Base-by-base conservation (phyloP, 2,329 filamentous ascomycete species). In the Aureobasidium sp. region DNA sequence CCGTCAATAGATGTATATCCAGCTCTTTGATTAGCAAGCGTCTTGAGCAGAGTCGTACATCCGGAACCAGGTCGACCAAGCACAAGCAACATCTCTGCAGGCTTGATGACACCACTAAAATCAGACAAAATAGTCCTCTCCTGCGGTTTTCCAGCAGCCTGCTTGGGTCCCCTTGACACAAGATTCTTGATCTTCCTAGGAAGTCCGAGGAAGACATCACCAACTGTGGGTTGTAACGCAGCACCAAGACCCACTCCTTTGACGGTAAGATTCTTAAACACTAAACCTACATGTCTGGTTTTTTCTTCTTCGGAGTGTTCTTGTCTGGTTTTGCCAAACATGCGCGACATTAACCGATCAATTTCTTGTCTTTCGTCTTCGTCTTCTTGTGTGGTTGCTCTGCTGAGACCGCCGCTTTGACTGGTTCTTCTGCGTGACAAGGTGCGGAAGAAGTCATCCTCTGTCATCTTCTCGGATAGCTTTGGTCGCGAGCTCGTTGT, bases 41-140 rank as follows among this genome's bases (percentile, higher is more conserved):
- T 73, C 55, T 78, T 79, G 32, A 79, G 63, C 61, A 79, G 77
- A 0, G 75, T 75, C 0, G 77, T 79, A 59, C 77, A 79, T 32
- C 77, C 77, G 29, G 69, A 71, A 0, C 88, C 88, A 0, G 88
- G 88, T 57, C 83, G 79, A 19, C 88, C 88, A 6, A 94, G 74
- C 0, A 94, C 88, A 2, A 94, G 74, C 0, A 91, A 79, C 89
- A 95, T 95, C 73, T 95, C 90, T 1, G 90, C 90, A 0, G 88
- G 86, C 58, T 84, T 83, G 54, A 82, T 80, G 1, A 75, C 68
- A 42, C 73, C 86, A 48, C 30, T 35, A 8, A 47, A 47, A 85
- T 10, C 84, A 52, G 84, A 74, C 14, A 88, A 67, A 38, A 88
- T 81, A 0, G 79, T 82, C 55, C 78, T 78, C 14, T 84, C 66